A percentile compares a stretch with the other conserved stretches of the same genome.
Conservation (phyloP, 2,329 filamentous ascomycete species). For the Scopulariopsis brevicaulis region DNA sequence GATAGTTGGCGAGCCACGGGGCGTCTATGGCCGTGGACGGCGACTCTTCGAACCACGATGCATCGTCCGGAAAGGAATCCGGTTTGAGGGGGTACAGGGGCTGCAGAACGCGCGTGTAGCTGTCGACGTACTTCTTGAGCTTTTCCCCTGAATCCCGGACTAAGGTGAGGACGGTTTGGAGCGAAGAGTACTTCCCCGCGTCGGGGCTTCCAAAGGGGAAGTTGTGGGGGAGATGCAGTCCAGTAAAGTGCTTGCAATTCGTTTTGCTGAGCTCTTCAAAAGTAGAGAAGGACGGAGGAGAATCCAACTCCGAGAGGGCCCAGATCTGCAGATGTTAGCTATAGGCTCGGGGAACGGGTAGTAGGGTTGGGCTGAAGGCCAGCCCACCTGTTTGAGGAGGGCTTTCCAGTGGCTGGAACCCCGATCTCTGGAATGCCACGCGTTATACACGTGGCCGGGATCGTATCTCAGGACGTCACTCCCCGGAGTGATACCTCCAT, state of each 20-base stretch:
- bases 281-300: background rate
- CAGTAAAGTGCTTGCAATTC: slow-evolving; percentile 9
- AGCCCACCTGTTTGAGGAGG: background rate
- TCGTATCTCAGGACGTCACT: background rate
- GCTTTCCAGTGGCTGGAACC: background rate
- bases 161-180: slow-evolving; percentile 9
- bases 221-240: slow-evolving; percentile 16
- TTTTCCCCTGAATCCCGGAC: background rate
- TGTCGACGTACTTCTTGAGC: background rate
- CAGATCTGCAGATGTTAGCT: background rate
- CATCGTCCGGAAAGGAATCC: background rate
- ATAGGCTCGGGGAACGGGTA: background rate
- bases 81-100: background rate
- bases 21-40: background rate
- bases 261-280: background rate
- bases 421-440: background rate
- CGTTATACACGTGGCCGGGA: background rate
- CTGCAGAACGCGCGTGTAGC: background rate
- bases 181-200: slow-evolving; percentile 18
- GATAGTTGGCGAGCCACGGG: background rate
- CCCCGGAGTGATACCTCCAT: background rate
- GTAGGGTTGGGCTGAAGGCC: background rate
- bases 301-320: background rate
- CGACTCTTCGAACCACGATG: background rate
- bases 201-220: slow-evolving; percentile 25